These are phyloP conservation scores for Suillus subluteus DNA, from an alignment of 768 basidiomycete species.

Conservation along the genomic window DNA sequence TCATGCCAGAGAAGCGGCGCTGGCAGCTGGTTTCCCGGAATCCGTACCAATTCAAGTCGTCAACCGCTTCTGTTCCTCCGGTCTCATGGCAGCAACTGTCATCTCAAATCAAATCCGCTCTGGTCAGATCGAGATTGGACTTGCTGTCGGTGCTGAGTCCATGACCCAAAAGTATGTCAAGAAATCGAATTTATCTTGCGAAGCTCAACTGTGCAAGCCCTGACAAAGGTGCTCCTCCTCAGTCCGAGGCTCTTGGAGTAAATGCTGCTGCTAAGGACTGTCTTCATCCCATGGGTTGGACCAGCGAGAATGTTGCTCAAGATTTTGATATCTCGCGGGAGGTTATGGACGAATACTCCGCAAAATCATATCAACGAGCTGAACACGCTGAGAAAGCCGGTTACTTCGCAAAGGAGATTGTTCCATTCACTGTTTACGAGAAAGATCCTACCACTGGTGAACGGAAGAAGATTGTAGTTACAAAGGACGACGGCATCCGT, in stretches of 20 bases:
- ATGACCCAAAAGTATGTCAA: slow-evolving; percentile 74
- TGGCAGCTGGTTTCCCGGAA: slow-evolving; percentile 84
- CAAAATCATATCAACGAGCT: slow-evolving; percentile 77
- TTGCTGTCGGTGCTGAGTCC: slow-evolving; percentile 84
- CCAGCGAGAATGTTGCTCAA: slow-evolving; percentile 81
- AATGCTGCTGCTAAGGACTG: slow-evolving; percentile 64
- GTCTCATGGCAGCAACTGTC: slow-evolving; percentile 81
- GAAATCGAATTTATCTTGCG: slow-evolving; percentile 15
- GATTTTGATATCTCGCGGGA: slow-evolving; percentile 75
- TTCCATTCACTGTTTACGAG: slow-evolving; percentile 70
- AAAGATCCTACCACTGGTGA: slow-evolving; percentile 59
- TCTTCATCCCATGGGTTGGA: slow-evolving; percentile 84
- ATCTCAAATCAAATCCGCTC: slow-evolving; percentile 76
- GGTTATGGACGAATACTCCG: slow-evolving; percentile 76
- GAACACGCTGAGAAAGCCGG: slow-evolving; percentile 73
- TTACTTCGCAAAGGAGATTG: slow-evolving; percentile 69
- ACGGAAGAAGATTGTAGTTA: slow-evolving; percentile 55
- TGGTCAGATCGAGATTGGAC: slow-evolving; percentile 81
- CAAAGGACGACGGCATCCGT: slow-evolving; percentile 79
- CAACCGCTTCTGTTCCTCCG: slow-evolving; percentile 84
- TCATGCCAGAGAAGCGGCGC: slow-evolving; percentile 71
- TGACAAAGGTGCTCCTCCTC: slow-evolving; percentile 61
- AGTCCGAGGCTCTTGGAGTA: slow-evolving; percentile 62
- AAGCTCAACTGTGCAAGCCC: slow-evolving; percentile 44
- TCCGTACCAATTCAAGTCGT: slow-evolving; percentile 72